Evolutionary conservation across 805 yeast genomes (phyloP), one percentile per base, ranked within the genome.

Genomic region (Brettanomyces bruxellensis): DNA sequence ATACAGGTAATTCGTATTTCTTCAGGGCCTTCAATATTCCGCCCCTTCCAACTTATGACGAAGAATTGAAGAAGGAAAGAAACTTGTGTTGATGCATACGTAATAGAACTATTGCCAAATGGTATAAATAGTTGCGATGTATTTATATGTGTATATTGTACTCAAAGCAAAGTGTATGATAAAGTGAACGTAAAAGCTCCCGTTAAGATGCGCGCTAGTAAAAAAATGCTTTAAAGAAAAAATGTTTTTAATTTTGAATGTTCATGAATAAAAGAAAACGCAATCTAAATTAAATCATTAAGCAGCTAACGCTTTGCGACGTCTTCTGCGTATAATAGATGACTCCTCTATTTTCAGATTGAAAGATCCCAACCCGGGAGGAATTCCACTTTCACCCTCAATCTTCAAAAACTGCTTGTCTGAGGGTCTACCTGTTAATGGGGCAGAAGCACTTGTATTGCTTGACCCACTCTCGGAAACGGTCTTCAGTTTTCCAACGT

Each of bases 281-380:
- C 3, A 30, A 24, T 12, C 25, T 24, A 3, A n/a, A 5, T 5
- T 25, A 32, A 11, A 13, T 40, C 14, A 11, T 18, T 25, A 25
- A 7, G 34, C 34, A 24, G 23, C 25, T 25, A 38, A 13, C 18
- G 34, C 25, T 2, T 32, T 13, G 12, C 34, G 25, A 5, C 40
- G n/a, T n/a, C 45, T 32, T 60, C 83, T 69, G 42, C 71, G 77
- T 44, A 78, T 56, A 23, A 78, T 76, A 5, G 78, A 69, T 5
- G 82, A 78, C n/a, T 75, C 76, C 30, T 68, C 68, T 52, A 78
- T 59, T 46, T 73, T 67, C 56, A 77, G 66, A 43, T 73, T 75
- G 65, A 78, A 59, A 47, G 62, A 56, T 49, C 61, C 51, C 12
- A 44, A 39, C 22, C 44, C 37, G 8, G 41, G 14, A 9, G 32